These are phyloP conservation scores for Eimeria acervulina DNA, from an alignment of 169 alveolate genomes.

Conservation along the genomic window DNA sequence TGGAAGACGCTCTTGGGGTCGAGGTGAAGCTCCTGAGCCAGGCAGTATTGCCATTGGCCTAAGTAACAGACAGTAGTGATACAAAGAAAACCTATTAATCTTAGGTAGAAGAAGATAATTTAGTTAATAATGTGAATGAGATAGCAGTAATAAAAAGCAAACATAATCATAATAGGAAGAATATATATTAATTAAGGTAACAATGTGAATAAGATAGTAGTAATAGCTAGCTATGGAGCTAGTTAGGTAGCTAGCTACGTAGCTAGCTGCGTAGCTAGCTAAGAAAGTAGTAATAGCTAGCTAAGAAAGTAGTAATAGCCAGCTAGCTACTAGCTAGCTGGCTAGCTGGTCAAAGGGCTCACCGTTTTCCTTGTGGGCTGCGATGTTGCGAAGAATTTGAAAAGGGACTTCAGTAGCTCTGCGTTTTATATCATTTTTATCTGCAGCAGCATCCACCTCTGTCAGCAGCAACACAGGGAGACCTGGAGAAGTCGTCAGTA, in stretches of 20 bases:
- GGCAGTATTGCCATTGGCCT: conserved; percentile 85
- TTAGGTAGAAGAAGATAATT: no score
- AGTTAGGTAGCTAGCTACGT: not conserved
- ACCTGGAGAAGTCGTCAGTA: not conserved
- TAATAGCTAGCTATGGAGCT: not conserved
- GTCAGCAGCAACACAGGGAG: conserved; percentile 32
- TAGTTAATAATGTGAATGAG: no score
- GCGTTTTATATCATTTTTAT: not conserved
- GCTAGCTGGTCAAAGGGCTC: not conserved
- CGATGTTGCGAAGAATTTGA: not conserved
- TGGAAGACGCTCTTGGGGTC: conserved; percentile 80
- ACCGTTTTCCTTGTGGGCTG: conserved; percentile 55
- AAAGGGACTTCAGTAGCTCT: not conserved
- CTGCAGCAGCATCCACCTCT: not conserved
- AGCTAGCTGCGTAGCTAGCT: no score
- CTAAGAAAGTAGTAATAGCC: not conserved
- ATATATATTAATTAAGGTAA: no score
- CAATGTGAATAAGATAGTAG: no score
- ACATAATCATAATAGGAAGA: no score
- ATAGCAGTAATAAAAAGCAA: no score
- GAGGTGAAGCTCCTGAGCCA: conserved; percentile 66
- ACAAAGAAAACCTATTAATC: not conserved
- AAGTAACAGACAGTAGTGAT: no score
- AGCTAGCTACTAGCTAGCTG: not conserved
- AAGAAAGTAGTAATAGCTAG: no score